phyloP scores from a whole-genome alignment of 1,284 basidiomycete species.

The Moesziomyces sp. region DNA sequence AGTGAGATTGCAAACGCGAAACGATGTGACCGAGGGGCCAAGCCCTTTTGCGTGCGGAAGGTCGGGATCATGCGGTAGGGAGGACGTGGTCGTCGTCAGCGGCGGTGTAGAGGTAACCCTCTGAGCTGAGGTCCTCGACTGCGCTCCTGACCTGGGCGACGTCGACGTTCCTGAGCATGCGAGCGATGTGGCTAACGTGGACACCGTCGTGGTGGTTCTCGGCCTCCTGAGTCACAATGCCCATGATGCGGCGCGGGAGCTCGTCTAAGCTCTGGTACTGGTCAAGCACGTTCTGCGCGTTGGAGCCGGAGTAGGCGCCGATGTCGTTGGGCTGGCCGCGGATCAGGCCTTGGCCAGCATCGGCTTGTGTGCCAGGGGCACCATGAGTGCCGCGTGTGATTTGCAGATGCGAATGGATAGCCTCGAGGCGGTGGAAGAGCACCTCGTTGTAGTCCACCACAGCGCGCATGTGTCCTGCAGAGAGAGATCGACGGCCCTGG shows the following conservation, averaged over 20 bases:
- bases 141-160: conserved; percentile 45
- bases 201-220: conserved; percentile 55
- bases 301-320: conserved; percentile 44
- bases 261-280: conserved; percentile 43
- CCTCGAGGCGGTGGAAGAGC: conserved; percentile 80
- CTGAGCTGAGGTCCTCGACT: conserved; percentile 57
- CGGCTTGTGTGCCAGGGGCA: conserved; percentile 7
- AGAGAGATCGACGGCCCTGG: conserved; percentile 80
- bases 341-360: conserved; percentile 7
- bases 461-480: conserved; percentile 68
- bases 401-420: conserved; percentile 69
- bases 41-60: neutral
- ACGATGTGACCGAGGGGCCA: neutral
- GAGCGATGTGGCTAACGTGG: conserved; percentile 43
- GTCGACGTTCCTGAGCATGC: conserved; percentile 44
- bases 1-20: neutral
- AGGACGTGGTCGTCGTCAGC: conserved; percentile 60
- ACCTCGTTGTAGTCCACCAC: conserved; percentile 82
- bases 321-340: conserved; percentile 31
- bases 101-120: conserved; percentile 61
- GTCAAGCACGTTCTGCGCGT: conserved; percentile 30
- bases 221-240: conserved; percentile 47
- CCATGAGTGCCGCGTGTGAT: conserved; percentile 52
- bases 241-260: conserved; percentile 49
- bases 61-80: conserved; percentile 43